Evolutionary conservation across 2,329 filamentous ascomycete species (phyloP), one percentile per base, ranked within the genome.

Genomic region (Sporothrix inflata): DNA sequence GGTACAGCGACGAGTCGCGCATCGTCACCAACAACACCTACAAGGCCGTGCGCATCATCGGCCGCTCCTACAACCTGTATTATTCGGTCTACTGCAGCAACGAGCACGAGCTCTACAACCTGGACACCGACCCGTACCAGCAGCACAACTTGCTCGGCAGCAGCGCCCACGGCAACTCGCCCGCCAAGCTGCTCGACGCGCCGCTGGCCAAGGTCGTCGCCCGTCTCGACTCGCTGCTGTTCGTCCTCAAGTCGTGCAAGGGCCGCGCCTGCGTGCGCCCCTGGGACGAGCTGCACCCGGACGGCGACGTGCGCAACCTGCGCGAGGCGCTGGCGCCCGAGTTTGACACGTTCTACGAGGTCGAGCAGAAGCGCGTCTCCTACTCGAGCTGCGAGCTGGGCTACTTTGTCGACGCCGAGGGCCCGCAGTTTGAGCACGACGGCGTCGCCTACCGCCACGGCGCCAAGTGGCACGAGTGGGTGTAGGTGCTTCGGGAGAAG

Each of bases 11-110:
- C n/a, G 77, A 76, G 74, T 60, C 42, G 21, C 57, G 74, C 7
- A 27, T 76, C 6, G 70, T 76, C 3, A 57, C 70, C 2, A 84
- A 84, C 73, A 90, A 90, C 75, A 90, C 88, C 0, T 91, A 90
- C 82, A 90, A 91, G 79, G 85, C 83, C 0, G 75, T 90, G 24
- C 84, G 88, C n/a, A 79, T 91, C 6, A 81, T 88, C 4, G 81
- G 84, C 0, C 77, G 84, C 1, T 79, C 81, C 4, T 92, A 91
- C 76, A 88, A 86, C 76, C 78, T 92, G 5, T 88, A 89, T 74
- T 92, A 92, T 76, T 85, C 88, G 0, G 88, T 91, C 0, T 92
- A 90, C 90, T 92, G 91, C 77, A 90, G 81, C 16, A 88, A 89
- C 69, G 89, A 91, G 76, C 86, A 88, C 71, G 90, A 92, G 78